Base-by-base conservation (phyloP, 176 grass and related monocot species). In the Dactylis glomerata region DNA sequence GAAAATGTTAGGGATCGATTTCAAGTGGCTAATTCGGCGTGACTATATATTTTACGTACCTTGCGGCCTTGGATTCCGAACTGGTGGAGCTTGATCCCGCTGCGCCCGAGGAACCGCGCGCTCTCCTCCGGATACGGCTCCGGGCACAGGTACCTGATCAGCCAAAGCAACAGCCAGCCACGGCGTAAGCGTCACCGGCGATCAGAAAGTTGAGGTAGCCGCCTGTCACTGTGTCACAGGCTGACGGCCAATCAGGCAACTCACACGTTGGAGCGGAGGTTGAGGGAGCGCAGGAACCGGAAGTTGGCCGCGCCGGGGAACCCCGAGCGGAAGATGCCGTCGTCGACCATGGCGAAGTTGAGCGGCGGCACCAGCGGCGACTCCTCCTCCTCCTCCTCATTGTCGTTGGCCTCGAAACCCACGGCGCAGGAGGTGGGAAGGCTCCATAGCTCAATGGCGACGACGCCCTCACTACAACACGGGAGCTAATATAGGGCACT, bases 311-410 rank as follows among this genome's bases (percentile, higher is more conserved):
- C 26, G 30, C 61, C 80, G 16, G 95, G 95, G 80, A 98, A 36
- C 15, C 92, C 95, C 15, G 95, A 98, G 10, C 95, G 95, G 92
- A 89, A 98, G 89, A 98, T 87, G 83, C 92, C 95, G 33, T 90
- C 92, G 68, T 88, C 82, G 14, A 98, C 92, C 89, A 82, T 84
- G 79, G 92, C 92, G 71, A 98, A 98, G 72, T 98, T 98, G 65
- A 95, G 68, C 62, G 92, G 95, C 27, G 91, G 92, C 64, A 54
- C 78, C 61, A 95, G 37, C 28, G 22, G 5, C 27, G 37, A 58
- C 62, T 31, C 63, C 45, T n/a, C 72, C n/a, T n/a, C n/a, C n/a
- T n/a, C n/a, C n/a, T n/a, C n/a, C n/a, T n/a, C n/a, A n/a, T n/a
- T n/a, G n/a, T n/a, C n/a, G n/a, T n/a, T n/a, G n/a, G n/a, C n/a